phyloP scores from a whole-genome alignment of 805 yeast species.

The Jamesozyma lodderae region DNA sequence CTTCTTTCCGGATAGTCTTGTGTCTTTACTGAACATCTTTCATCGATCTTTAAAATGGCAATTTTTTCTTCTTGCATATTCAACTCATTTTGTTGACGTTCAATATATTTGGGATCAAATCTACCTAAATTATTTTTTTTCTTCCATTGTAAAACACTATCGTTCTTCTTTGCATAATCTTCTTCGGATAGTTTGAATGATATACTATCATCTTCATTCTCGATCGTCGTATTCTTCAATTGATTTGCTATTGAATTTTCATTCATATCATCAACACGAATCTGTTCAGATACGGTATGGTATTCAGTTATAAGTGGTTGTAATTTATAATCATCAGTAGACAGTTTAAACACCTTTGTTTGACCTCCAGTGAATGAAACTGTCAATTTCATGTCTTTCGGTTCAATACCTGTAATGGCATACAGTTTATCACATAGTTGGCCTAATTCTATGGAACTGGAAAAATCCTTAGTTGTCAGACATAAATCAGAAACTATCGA shows the following conservation, averaged over 20 bases:
- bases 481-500: conserved; percentile 17
- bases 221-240: conserved; percentile 18
- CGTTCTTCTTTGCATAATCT: conserved; percentile 42
- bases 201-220: conserved; percentile 10
- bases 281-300: background rate
- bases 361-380: background rate
- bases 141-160: conserved; percentile 75
- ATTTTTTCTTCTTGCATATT: conserved; percentile 28
- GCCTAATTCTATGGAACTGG: conserved; percentile 9
- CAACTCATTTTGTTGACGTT: conserved; percentile 23
- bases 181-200: conserved; percentile 20
- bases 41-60: conserved; percentile 35
- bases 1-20: conserved; percentile 34
- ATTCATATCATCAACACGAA: conserved; percentile 49
- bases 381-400: conserved; percentile 20
- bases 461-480: conserved; percentile 13
- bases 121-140: conserved; percentile 58
- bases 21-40: conserved; percentile 41
- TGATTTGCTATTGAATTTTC: conserved; percentile 42
- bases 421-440: conserved; percentile 19
- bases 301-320: background rate
- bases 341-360: background rate
- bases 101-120: conserved; percentile 46
- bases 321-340: background rate
- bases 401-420: conserved; percentile 22